Evolutionary conservation across 2,329 filamentous ascomycete species (phyloP).

Genomic region (Fusarium sp.): DNA sequence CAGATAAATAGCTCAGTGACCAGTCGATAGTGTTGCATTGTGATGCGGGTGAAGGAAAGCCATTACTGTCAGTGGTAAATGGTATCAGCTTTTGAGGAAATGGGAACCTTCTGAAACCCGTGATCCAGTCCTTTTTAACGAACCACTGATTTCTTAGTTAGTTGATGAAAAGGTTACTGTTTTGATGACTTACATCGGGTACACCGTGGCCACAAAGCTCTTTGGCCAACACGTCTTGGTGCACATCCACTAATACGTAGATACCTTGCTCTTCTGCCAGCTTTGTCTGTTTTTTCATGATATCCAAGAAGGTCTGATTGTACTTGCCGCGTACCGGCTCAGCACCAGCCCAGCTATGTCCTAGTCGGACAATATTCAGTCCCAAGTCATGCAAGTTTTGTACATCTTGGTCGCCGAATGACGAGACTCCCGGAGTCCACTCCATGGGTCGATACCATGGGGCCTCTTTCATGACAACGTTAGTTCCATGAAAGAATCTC

Average conservation of each 20-base stretch:
- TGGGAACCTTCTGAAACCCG: background rate
- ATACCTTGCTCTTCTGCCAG: background rate
- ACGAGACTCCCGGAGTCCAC: background rate
- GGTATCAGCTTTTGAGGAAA: background rate
- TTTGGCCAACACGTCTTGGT: background rate
- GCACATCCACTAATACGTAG: background rate
- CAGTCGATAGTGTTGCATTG: background rate
- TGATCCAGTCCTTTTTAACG: rapidly evolving
- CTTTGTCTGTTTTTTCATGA: background rate
- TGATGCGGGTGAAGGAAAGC: background rate
- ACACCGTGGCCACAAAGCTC: background rate
- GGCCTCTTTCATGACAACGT: background rate
- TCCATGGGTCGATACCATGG: background rate
- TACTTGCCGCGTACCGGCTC: background rate
- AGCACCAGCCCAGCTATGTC: background rate
- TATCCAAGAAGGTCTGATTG: background rate
- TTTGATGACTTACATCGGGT: background rate
- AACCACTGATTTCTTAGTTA: background rate
- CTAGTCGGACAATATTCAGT: background rate
- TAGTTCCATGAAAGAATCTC: background rate
- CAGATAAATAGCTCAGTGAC: background rate
- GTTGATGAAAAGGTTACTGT: rapidly evolving
- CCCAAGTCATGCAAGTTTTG: background rate
- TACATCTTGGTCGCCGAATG: background rate
- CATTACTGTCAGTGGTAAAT: background rate